A percentile compares a stretch with the other conserved stretches of the same genome.
Evolutionary conservation across 306 rosid species (phyloP).

Genomic region (Malus sieversii): DNA sequence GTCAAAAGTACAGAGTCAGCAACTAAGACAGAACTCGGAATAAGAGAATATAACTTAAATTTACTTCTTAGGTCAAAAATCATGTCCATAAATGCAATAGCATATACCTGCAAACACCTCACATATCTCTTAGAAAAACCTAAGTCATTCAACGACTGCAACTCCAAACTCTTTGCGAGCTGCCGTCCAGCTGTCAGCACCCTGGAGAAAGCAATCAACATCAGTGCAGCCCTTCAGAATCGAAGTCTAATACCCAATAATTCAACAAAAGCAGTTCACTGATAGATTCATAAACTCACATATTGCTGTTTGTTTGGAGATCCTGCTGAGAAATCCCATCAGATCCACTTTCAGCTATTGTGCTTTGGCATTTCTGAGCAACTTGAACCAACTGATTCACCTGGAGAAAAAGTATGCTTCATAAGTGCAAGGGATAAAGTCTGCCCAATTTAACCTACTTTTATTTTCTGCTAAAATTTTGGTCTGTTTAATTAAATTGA

Average conservation of each 20-base stretch:
- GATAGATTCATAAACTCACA: constrained; percentile 44
- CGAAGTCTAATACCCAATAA: neutral
- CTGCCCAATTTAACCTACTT: neutral
- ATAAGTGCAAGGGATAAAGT: neutral
- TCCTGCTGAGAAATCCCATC: constrained; percentile 92
- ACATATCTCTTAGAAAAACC: constrained; percentile 98
- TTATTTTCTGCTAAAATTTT: neutral
- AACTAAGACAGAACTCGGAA: constrained; percentile 4
- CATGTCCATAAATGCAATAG: constrained; percentile 2
- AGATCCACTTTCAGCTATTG: constrained; percentile 79
- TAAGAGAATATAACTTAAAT: neutral
- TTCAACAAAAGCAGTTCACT: neutral
- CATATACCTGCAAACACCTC: constrained; percentile 89
- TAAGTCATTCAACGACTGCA: constrained; percentile 82
- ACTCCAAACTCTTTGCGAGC: constrained; percentile 87
- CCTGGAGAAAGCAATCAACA: constrained; percentile 40
- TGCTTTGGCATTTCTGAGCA: constrained; percentile 84
- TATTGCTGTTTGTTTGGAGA: constrained; percentile 78
- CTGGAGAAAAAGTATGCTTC: constrained; percentile 28
- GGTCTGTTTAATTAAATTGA: neutral
- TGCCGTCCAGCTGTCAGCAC: constrained; percentile 86
- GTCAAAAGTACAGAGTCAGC: constrained; percentile 25
- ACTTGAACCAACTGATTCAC: constrained; percentile 87
- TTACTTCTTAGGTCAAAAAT: neutral
- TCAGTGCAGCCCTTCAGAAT: neutral